Conservation (phyloP, 2,329 filamentous ascomycete species). For the Cladophialophora chaetospira region DNA sequence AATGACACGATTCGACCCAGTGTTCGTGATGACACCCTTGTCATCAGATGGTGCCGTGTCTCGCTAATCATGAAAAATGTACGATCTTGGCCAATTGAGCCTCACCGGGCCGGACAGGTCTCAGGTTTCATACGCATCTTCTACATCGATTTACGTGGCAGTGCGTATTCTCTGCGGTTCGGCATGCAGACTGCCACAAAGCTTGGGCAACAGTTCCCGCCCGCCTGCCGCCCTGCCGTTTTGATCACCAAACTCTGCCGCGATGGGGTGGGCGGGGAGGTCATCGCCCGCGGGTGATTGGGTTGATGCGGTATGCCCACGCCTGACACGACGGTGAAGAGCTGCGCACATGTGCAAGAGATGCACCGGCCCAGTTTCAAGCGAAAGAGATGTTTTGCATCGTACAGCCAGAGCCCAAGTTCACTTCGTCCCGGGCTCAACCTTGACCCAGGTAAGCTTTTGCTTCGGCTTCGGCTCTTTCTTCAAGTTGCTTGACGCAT, state of each 20-base stretch:
- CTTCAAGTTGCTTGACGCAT: constrained; percentile 16
- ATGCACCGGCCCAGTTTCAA: neutral
- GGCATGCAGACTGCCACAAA: no score
- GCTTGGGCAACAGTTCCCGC: no score
- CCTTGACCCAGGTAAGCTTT: constrained; percentile 17
- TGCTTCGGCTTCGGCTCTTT: constrained; percentile 4
- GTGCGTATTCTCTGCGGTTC: no score
- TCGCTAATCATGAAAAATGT: neutral
- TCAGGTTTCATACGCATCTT: neutral
- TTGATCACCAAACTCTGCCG: neutral
- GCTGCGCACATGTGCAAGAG: neutral
- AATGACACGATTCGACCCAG: neutral
- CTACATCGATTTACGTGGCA: neutral
- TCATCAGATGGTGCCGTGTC: neutral
- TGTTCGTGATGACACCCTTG: neutral
- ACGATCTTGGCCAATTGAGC: neutral
- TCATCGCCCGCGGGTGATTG: no score
- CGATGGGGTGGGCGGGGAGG: no score
- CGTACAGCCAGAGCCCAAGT: neutral
- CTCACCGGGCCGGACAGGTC: neutral
- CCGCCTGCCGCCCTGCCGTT: no score
- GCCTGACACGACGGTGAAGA: neutral
- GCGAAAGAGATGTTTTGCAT: neutral
- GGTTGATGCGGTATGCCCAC: no score
- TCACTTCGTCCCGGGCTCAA: constrained; percentile 10